Evolutionary conservation across 208 protist species (phyloP).

Genomic region (Leishmania aethiopica): DNA sequence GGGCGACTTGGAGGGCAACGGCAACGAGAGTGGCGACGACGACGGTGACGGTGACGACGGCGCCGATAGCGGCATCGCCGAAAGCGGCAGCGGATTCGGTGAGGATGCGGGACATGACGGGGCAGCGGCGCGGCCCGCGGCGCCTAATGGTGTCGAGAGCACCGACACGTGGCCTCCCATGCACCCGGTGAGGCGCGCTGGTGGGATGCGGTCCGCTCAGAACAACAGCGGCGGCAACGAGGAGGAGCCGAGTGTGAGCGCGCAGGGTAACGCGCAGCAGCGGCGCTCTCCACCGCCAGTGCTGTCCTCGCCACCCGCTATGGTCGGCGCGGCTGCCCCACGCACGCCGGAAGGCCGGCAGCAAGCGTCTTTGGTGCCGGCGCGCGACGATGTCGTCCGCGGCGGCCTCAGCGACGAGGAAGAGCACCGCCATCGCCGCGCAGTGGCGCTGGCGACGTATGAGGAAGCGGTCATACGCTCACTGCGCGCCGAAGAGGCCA

Average conservation of each 20-base stretch:
- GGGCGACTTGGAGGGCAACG: not conserved
- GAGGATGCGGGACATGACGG: not conserved
- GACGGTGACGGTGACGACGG: not conserved
- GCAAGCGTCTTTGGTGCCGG: not conserved
- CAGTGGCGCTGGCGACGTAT: constrained; percentile 2
- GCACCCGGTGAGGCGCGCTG: constrained; percentile 4
- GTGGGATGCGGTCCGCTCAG: not conserved
- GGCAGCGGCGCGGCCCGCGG: not conserved
- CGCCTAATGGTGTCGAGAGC: not conserved
- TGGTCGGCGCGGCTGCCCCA: not conserved
- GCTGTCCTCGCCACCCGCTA: not conserved
- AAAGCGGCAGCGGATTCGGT: not conserved
- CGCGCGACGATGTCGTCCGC: not conserved
- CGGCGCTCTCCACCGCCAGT: not conserved
- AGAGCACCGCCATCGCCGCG: not conserved
- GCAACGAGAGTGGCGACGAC: not conserved
- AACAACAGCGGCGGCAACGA: not conserved
- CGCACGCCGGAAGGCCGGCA: not conserved
- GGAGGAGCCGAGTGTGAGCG: not conserved
- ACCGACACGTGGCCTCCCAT: constrained; percentile 4
- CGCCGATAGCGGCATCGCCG: not conserved
- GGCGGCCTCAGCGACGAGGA: not conserved
- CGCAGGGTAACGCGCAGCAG: not conserved
- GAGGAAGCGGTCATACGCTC: constrained; percentile 3
- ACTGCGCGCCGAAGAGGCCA: constrained; percentile 14